A percentile compares a stretch with the other conserved stretches of the same genome.
Conservation (phyloP, 2,329 filamentous ascomycete species). For the Karstenula rhodostoma region DNA sequence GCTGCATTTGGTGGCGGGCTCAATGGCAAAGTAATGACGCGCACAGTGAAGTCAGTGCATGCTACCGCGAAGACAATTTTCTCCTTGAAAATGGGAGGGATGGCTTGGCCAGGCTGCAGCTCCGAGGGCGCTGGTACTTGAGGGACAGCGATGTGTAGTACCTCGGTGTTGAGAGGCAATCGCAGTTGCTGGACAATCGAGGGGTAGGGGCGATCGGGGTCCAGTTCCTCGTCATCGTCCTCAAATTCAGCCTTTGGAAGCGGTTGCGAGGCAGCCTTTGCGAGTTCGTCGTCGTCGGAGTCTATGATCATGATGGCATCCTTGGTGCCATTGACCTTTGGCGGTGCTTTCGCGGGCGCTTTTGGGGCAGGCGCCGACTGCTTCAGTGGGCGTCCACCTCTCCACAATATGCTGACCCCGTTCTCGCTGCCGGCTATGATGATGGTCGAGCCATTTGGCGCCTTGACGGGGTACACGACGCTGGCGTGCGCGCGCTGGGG, state of each 20-base stretch:
- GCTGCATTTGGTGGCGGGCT: conserved; percentile 57
- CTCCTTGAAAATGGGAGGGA: conserved; percentile 58
- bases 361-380: conserved; percentile 32
- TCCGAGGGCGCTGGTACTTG: conserved; percentile 43
- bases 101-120: conserved; percentile 44
- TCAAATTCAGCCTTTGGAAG: conserved; percentile 56
- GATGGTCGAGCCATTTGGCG: conserved; percentile 69
- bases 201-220: conserved; percentile 63
- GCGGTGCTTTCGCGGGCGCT: conserved; percentile 38
- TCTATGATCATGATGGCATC: conserved; percentile 65
- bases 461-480: conserved; percentile 64
- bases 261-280: conserved; percentile 26
- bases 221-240: conserved; percentile 65
- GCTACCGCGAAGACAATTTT: conserved; percentile 63
- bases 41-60: conserved; percentile 65
- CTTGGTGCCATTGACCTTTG: conserved; percentile 53
- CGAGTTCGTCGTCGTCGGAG: conserved; percentile 62
- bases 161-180: conserved; percentile 61
- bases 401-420: conserved; percentile 67
- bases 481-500: conserved; percentile 65
- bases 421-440: conserved; percentile 67
- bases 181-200: conserved; percentile 63
- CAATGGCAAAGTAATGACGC: conserved; percentile 64
- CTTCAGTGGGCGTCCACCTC: conserved; percentile 63
- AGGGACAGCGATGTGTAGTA: conserved; percentile 62